Conservation (phyloP, 345 rosid genomes). For the Eucalyptus tenuipes region DNA sequence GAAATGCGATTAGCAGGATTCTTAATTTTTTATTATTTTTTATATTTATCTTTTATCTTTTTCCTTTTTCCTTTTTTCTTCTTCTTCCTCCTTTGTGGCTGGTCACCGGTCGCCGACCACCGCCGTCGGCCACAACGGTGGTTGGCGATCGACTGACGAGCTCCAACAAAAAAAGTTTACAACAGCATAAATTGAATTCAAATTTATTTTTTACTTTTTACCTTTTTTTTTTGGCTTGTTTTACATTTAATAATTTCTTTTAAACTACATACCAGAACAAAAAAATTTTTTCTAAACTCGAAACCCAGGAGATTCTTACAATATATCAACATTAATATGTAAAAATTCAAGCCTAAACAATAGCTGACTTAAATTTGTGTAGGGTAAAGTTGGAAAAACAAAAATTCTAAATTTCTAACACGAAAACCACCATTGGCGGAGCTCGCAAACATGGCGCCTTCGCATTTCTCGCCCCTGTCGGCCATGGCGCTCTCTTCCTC, state of each 20-base stretch:
- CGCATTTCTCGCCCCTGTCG: neutral
- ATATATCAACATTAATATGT: neutral
- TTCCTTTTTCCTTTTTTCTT: no score
- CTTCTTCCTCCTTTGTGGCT: no score
- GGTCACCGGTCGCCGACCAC: no score
- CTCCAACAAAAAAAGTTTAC: neutral
- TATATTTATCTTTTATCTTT: no score
- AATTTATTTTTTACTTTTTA: neutral
- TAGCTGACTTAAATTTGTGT: neutral
- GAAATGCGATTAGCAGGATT: no score
- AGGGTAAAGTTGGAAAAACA: neutral
- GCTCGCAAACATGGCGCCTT: neutral
- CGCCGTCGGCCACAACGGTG: no score
- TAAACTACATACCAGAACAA: neutral
- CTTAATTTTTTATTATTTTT: no score
- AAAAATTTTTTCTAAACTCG: neutral
- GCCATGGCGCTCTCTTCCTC: conserved; percentile 20
- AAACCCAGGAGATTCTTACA: neutral
- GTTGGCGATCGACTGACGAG: fast-evolving
- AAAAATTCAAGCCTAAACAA: neutral
- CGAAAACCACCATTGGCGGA: neutral
- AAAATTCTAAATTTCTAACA: neutral
- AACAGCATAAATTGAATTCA: neutral
- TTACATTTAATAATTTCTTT: neutral
- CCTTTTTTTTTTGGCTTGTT: neutral